Conservation (phyloP, 306 rosid species). For the Cucumis hystrix region DNA sequence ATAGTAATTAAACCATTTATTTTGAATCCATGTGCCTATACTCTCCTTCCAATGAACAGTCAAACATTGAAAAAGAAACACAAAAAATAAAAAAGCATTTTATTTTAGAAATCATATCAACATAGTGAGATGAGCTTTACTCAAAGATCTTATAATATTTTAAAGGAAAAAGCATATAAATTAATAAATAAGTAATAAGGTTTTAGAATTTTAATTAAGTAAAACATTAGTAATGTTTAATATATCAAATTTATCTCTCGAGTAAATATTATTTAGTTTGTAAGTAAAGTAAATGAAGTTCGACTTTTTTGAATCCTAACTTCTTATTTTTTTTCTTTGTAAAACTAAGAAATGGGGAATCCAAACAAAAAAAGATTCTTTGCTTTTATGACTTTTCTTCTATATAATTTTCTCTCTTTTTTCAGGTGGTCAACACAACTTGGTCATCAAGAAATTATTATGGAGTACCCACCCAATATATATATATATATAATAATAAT, state of each 20-base stretch:
- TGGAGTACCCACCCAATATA: too few relatives aligned
- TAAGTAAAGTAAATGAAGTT: background rate
- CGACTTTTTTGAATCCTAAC: background rate
- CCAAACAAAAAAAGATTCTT: constrained; percentile 14
- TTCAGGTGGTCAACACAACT: background rate
- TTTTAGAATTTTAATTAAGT: too few relatives aligned
- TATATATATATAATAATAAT: too few relatives aligned
- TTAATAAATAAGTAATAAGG: too few relatives aligned
- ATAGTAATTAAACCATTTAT: background rate
- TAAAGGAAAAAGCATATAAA: too few relatives aligned
- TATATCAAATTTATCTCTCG: too few relatives aligned
- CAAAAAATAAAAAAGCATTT: background rate
- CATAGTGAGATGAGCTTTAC: background rate
- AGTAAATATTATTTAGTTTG: too few relatives aligned
- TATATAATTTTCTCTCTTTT: background rate
- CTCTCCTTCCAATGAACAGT: background rate
- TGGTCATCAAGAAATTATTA: background rate
- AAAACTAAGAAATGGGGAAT: background rate
- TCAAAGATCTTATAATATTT: too few relatives aligned
- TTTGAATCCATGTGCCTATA: background rate
- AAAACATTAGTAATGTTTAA: too few relatives aligned
- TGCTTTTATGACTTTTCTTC: background rate
- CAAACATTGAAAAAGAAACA: background rate
- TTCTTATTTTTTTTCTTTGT: too few relatives aligned
- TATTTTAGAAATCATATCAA: background rate